A percentile compares a stretch with the other conserved stretches of the same genome.
Evolutionary conservation across 2,329 filamentous ascomycete genomes (phyloP).

Genomic region (Fusarium sp.): DNA sequence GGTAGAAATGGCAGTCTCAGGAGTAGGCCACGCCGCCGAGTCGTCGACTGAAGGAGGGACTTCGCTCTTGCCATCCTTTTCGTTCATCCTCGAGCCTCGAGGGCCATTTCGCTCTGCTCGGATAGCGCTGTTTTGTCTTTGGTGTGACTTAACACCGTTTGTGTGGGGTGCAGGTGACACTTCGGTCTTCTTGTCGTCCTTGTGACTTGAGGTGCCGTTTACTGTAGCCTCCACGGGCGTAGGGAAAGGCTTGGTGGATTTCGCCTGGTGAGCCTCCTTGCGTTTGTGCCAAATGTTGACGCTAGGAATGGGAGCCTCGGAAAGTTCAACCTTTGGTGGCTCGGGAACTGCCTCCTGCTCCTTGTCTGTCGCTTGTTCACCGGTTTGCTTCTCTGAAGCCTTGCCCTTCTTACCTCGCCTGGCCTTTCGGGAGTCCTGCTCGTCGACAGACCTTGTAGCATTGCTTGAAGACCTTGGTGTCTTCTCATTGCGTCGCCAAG

Average conservation of each 20-base stretch:
- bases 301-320: conserved; percentile 82
- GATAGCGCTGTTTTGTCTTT: conserved; percentile 56
- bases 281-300: conserved; percentile 92
- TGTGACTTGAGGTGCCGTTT: conserved; percentile 45
- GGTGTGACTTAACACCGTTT: conserved; percentile 56
- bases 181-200: conserved; percentile 59
- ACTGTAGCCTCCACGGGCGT: conserved; percentile 53
- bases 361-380: conserved; percentile 67
- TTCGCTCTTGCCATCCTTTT: conserved; percentile 55
- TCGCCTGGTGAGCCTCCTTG: conserved; percentile 71
- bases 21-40: conserved; percentile 88
- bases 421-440: conserved; percentile 57
- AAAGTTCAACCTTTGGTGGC: conserved; percentile 72
- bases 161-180: conserved; percentile 40
- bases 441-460: conserved; percentile 74
- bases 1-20: conserved; percentile 76
- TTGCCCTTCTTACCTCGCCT: conserved; percentile 73
- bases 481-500: conserved; percentile 57
- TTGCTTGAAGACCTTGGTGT: conserved; percentile 70
- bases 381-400: conserved; percentile 54
- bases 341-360: conserved; percentile 59
- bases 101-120: conserved; percentile 58
- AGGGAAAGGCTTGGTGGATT: conserved; percentile 54
- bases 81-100: conserved; percentile 59
- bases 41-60: conserved; percentile 76